phyloP scores from a whole-genome alignment of 1,284 basidiomycete species.

The Cryptococcus sp. region DNA sequence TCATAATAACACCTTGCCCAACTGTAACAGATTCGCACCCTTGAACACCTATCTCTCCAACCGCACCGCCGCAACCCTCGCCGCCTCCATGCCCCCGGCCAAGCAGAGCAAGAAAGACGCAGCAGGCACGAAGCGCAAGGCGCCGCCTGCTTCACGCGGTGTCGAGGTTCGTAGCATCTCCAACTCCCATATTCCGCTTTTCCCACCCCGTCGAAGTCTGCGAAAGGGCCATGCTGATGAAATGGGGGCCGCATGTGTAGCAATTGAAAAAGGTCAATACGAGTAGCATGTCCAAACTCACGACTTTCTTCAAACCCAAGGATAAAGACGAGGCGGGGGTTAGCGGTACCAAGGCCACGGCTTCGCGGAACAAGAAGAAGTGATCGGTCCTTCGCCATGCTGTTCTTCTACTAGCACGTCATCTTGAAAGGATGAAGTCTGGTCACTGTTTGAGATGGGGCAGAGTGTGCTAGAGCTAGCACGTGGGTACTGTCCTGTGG shows the following conservation, averaged over 20 bases:
- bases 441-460: not conserved
- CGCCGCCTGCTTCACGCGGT: conserved; percentile 26
- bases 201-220: not conserved
- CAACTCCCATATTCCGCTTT: not conserved
- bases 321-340: conserved; percentile 1
- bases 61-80: conserved; percentile 29
- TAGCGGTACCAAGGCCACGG: too few species aligned
- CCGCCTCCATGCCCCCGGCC: conserved; percentile 25
- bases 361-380: conserved; percentile 14
- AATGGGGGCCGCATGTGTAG: conserved; percentile 7
- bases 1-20: too few species aligned
- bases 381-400: not conserved
- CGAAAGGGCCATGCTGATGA: not conserved
- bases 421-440: too few species aligned
- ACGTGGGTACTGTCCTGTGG: too few species aligned
- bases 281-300: conserved; percentile 43
- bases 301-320: conserved; percentile 47
- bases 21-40: conserved; percentile 24
- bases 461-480: not conserved
- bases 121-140: conserved; percentile 31
- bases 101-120: conserved; percentile 12
- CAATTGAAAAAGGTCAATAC: conserved; percentile 48
- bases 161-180: conserved; percentile 33
- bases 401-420: not conserved
- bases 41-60: conserved; percentile 32